These are phyloP conservation scores for Tricholoma bakamatsutake DNA, from an alignment of 768 basidiomycete genomes.

Conservation along the genomic window DNA sequence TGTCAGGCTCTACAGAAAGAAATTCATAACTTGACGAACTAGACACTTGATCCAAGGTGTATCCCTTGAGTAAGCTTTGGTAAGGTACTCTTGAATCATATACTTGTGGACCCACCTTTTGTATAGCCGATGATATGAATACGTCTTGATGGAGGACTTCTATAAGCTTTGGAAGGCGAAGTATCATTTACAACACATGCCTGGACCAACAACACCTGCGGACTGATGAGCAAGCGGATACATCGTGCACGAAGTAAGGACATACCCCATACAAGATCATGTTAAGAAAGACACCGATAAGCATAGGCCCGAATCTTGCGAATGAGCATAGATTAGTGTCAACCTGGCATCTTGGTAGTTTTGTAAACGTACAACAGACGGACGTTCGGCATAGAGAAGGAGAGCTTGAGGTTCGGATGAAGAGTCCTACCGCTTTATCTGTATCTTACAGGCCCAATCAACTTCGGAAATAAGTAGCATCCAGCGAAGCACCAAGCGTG, in stretches of 20 bases:
- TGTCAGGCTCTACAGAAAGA: background rate
- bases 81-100: background rate
- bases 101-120: constrained; percentile 18
- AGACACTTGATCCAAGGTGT: constrained; percentile 26
- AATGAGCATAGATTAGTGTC: background rate
- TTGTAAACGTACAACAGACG: constrained; percentile 11
- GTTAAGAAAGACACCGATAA: constrained; percentile 28
- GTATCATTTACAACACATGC: background rate
- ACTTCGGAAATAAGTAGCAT: too few species aligned
- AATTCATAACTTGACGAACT: constrained; percentile 13
- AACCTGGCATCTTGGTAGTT: background rate
- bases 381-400: constrained; percentile 12
- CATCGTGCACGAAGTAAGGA: background rate
- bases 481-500: too few species aligned
- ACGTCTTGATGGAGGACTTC: constrained; percentile 14
- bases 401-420: background rate
- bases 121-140: constrained; percentile 31
- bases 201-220: constrained; percentile 11
- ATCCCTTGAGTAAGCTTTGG: constrained; percentile 19
- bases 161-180: background rate
- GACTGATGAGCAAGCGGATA: background rate
- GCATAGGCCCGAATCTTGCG: constrained; percentile 23
- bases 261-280: constrained; percentile 29
- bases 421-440: background rate
- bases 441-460: background rate